Evolutionary conservation across 2,329 filamentous ascomycete genomes (phyloP).

Genomic region (Scleromitrula shiraiana): DNA sequence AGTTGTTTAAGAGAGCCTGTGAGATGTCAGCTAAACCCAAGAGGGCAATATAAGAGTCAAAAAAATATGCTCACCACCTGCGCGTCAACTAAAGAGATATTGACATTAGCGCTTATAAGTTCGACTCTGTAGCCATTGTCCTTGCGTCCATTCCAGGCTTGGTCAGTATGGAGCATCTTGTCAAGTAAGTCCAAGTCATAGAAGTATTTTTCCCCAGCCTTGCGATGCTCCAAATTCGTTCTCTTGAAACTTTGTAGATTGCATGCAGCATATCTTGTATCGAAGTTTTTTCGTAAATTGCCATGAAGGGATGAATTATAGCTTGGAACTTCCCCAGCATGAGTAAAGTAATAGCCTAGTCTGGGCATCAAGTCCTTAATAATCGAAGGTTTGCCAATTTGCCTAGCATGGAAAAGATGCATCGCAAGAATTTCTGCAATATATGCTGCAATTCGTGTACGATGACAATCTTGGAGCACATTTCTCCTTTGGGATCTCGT

Average conservation of each 20-base stretch:
- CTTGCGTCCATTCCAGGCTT: slow-evolving; percentile 63
- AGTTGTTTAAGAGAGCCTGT: slow-evolving; percentile 74
- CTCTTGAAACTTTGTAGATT: slow-evolving; percentile 74
- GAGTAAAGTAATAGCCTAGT: slow-evolving; percentile 70
- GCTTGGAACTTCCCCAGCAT: slow-evolving; percentile 67
- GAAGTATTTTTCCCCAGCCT: slow-evolving; percentile 71
- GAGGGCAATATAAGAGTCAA: background rate
- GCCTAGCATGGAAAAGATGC: slow-evolving; percentile 78
- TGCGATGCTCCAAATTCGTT: slow-evolving; percentile 54
- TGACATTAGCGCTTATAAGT: slow-evolving; percentile 79
- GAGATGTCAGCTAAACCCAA: slow-evolving; percentile 22
- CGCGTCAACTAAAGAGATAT: slow-evolving; percentile 85
- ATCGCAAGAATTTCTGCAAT: slow-evolving; percentile 85
- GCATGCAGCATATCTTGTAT: slow-evolving; percentile 65
- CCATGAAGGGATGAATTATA: slow-evolving; percentile 85
- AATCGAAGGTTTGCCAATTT: slow-evolving; percentile 60
- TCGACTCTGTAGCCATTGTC: slow-evolving; percentile 73
- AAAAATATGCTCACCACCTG: slow-evolving; percentile 58
- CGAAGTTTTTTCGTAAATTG: slow-evolving; percentile 80
- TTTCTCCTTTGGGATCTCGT: slow-evolving; percentile 43
- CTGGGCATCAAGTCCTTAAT: slow-evolving; percentile 66
- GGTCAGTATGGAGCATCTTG: slow-evolving; percentile 67
- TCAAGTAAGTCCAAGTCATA: slow-evolving; percentile 74
- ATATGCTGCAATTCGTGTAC: slow-evolving; percentile 68
- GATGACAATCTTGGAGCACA: slow-evolving; percentile 41